Conservation (phyloP, 345 rosid genomes). For the Aquilaria malaccensis region DNA sequence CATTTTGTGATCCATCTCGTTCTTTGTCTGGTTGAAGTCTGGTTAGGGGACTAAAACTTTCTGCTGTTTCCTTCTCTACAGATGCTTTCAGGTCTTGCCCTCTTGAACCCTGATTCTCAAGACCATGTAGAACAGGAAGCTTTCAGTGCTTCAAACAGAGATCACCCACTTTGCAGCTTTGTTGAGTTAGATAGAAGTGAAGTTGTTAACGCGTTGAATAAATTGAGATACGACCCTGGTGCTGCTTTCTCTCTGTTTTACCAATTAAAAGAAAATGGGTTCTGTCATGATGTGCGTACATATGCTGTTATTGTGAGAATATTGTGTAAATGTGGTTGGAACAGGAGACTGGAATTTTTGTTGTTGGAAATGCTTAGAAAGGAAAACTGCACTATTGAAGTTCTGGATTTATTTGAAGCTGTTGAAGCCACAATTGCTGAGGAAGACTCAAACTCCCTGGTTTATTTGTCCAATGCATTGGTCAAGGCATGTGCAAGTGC, state of each 20-base stretch:
- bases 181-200: slow-evolving; percentile 22
- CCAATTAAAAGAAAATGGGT: slow-evolving; percentile 29
- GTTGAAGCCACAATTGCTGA: slow-evolving; percentile 21
- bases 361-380: slow-evolving; percentile 35
- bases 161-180: slow-evolving; percentile 3
- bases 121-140: slow-evolving; percentile 15
- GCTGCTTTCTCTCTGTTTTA: slow-evolving; percentile 38
- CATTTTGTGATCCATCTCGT: background rate
- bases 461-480: slow-evolving; percentile 32
- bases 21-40: background rate
- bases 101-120: slow-evolving; percentile 15
- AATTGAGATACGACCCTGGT: slow-evolving; percentile 32
- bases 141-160: slow-evolving; percentile 5
- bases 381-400: slow-evolving; percentile 19
- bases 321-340: slow-evolving; percentile 34
- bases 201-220: slow-evolving; percentile 27
- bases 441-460: slow-evolving; percentile 18
- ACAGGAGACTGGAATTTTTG: slow-evolving; percentile 33
- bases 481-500: slow-evolving; percentile 44
- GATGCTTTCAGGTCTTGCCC: slow-evolving; percentile 16
- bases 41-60: background rate
- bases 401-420: slow-evolving; percentile 35
- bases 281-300: slow-evolving; percentile 31
- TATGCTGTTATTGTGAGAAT: slow-evolving; percentile 39
- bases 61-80: background rate